A percentile compares a stretch with the other conserved stretches of the same genome.
These are phyloP conservation scores for Suillus weaverae DNA, from an alignment of 768 basidiomycete genomes.

Conservation along the genomic window DNA sequence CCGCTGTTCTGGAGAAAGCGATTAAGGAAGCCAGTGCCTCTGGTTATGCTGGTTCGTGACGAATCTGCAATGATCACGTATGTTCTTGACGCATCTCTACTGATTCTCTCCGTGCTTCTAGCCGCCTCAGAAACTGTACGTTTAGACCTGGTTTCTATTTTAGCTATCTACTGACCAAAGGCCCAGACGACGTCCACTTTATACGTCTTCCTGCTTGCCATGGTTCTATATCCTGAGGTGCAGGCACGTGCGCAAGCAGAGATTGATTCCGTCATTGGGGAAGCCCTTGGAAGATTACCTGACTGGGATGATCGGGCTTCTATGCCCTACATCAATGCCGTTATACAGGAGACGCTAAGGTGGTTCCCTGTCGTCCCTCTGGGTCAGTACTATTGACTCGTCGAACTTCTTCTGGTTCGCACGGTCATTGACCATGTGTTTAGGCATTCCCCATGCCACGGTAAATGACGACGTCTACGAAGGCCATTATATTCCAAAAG, in stretches of 20 bases:
- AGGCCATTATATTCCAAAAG: slow-evolving; percentile 50
- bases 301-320: slow-evolving; percentile 19
- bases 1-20: slow-evolving; percentile 17
- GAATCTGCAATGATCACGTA: neutral
- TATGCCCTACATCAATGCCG: slow-evolving; percentile 23
- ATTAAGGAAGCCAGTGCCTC: slow-evolving; percentile 26
- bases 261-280: slow-evolving; percentile 20
- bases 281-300: slow-evolving; percentile 20
- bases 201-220: slow-evolving; percentile 23
- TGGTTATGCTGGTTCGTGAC: slow-evolving; percentile 18
- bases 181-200: slow-evolving; percentile 20
- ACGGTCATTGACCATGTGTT: neutral
- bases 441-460: slow-evolving; percentile 32
- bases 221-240: slow-evolving; percentile 27
- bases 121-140: slow-evolving; percentile 26
- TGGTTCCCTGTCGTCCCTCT: slow-evolving; percentile 22
- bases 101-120: neutral
- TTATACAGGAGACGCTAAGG: slow-evolving; percentile 26
- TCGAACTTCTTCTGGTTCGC: neutral
- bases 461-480: slow-evolving; percentile 43
- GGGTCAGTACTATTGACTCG: slow-evolving; percentile 7
- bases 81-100: slow-evolving; percentile 11
- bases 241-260: slow-evolving; percentile 22
- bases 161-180: neutral
- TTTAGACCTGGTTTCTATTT: neutral